Percentiles rank a stretch among this genome's conserved stretches.
phyloP scores from a whole-genome alignment of 331 rosid genomes.

The Phaseolus coccineus region DNA sequence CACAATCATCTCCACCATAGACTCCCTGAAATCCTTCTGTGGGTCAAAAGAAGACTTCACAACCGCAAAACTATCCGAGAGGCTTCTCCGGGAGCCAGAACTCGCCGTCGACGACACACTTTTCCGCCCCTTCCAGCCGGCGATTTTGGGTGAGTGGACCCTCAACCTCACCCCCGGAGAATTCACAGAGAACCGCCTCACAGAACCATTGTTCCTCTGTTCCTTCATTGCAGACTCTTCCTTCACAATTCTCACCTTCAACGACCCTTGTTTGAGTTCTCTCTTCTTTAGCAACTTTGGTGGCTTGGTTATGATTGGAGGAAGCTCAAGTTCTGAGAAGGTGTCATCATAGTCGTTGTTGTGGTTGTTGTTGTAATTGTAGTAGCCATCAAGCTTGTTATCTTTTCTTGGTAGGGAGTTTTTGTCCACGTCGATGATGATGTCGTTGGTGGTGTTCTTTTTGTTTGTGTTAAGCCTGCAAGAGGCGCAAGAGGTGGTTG shows the following conservation, averaged over 20 bases:
- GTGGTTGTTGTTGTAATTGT: slow-evolving; percentile 1
- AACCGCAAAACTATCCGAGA: slow-evolving; percentile 74
- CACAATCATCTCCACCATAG: slow-evolving; percentile 95
- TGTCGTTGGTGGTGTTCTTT: slow-evolving; percentile 48
- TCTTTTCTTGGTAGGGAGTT: slow-evolving; percentile 48
- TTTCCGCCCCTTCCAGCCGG: slow-evolving; percentile 50
- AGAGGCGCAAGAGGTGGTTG: slow-evolving; percentile 44
- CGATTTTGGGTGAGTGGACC: slow-evolving; percentile 69
- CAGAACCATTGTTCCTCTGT: slow-evolving; percentile 44
- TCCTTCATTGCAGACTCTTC: slow-evolving; percentile 47
- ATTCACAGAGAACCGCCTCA: slow-evolving; percentile 44
- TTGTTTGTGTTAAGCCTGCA: slow-evolving; percentile 19
- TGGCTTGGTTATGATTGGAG: slow-evolving; percentile 65
- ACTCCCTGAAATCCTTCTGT: slow-evolving; percentile 85
- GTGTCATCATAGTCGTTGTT: slow-evolving; percentile 34
- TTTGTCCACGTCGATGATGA: slow-evolving; percentile 59
- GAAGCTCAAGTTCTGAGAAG: slow-evolving; percentile 58
- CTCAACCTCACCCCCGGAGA: slow-evolving; percentile 71
- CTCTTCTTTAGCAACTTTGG: slow-evolving; percentile 32
- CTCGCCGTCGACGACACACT: slow-evolving; percentile 44
- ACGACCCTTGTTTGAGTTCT: slow-evolving; percentile 37
- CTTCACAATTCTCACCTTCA: slow-evolving; percentile 48
- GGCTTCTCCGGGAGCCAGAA: slow-evolving; percentile 54
- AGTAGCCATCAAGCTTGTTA: slow-evolving; percentile 44
- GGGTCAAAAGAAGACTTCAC: slow-evolving; percentile 82